Evolutionary conservation across 2,329 filamentous ascomycete genomes (phyloP).

Genomic region (Grosmannia clavigera): DNA sequence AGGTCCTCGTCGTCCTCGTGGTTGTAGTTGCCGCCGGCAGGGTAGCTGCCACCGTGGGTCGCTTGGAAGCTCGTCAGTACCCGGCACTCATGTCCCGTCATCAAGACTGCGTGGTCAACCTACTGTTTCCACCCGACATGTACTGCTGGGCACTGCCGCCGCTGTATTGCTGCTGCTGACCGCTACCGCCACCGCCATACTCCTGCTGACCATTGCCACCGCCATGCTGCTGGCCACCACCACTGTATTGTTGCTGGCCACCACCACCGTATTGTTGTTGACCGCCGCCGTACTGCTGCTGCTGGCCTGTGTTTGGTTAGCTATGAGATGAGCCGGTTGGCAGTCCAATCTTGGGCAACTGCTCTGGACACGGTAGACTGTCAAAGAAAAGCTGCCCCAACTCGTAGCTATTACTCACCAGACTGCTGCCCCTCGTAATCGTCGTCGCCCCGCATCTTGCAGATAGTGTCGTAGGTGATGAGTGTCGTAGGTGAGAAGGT

Average conservation of each 20-base stretch:
- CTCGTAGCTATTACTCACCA: neutral
- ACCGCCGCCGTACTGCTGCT: neutral
- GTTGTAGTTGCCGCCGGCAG: conserved; percentile 21
- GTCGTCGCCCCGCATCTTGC: neutral
- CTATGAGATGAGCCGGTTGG: neutral
- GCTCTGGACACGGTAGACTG: neutral
- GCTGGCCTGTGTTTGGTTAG: neutral
- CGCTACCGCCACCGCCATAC: conserved; percentile 2
- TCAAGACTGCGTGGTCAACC: neutral
- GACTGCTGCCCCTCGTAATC: neutral
- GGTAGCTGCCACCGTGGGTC: conserved; percentile 10
- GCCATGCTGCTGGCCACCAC: conserved; percentile 1
- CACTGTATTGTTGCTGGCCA: neutral
- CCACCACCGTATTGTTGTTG: neutral
- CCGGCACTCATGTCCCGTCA: neutral
- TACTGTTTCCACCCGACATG: conserved; percentile 11
- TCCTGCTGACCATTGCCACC: neutral
- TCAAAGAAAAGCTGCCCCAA: neutral
- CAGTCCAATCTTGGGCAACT: neutral
- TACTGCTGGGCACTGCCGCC: conserved; percentile 3
- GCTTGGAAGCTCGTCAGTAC: conserved; percentile 1
- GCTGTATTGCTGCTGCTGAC: neutral
- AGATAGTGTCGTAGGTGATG: neutral
- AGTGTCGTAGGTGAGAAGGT: neutral
- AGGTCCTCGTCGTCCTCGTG: conserved; percentile 35